Evolutionary conservation across 306 rosid genomes (phyloP).

Genomic region (Potentilla sterilis): DNA sequence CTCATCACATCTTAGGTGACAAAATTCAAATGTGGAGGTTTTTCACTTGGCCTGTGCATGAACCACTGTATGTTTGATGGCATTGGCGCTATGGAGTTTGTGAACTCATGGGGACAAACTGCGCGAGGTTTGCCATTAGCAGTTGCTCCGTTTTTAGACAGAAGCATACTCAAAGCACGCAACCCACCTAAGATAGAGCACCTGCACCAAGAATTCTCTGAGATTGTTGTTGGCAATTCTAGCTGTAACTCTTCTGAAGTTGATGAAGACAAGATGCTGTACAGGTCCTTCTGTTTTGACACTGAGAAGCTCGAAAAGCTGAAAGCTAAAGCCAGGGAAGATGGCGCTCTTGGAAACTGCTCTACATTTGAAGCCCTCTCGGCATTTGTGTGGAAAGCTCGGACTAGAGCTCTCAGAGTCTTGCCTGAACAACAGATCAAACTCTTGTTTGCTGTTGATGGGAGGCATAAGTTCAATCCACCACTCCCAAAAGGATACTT

Average conservation of each 20-base stretch:
- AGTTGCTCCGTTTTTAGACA: conserved; percentile 53
- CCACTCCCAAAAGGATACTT: conserved; percentile 65
- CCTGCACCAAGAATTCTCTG: conserved; percentile 56
- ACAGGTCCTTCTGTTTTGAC: conserved; percentile 57
- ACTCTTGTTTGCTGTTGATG: conserved; percentile 81
- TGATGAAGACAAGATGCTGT: conserved; percentile 43
- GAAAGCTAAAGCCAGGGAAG: conserved; percentile 53
- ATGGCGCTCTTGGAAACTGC: conserved; percentile 51
- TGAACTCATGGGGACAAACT: conserved; percentile 67
- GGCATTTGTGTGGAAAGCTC: conserved; percentile 79
- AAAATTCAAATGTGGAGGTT: conserved; percentile 79
- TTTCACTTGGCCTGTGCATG: conserved; percentile 55
- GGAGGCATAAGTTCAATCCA: conserved; percentile 57
- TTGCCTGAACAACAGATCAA: conserved; percentile 63
- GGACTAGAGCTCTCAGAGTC: conserved; percentile 58
- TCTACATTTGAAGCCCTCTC: conserved; percentile 69
- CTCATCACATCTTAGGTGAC: conserved; percentile 45
- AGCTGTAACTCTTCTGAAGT: conserved; percentile 20
- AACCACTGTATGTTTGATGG: conserved; percentile 80
- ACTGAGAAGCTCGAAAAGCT: conserved; percentile 48
- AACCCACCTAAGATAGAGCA: conserved; percentile 59
- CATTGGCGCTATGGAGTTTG: conserved; percentile 65
- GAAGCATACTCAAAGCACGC: conserved; percentile 63
- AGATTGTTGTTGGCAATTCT: conserved; percentile 50
- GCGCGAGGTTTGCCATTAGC: conserved; percentile 59